Evolutionary conservation across 306 rosid genomes (phyloP), one percentile per base, ranked within the genome.

Genomic region (Citrullus mucosospermus): DNA sequence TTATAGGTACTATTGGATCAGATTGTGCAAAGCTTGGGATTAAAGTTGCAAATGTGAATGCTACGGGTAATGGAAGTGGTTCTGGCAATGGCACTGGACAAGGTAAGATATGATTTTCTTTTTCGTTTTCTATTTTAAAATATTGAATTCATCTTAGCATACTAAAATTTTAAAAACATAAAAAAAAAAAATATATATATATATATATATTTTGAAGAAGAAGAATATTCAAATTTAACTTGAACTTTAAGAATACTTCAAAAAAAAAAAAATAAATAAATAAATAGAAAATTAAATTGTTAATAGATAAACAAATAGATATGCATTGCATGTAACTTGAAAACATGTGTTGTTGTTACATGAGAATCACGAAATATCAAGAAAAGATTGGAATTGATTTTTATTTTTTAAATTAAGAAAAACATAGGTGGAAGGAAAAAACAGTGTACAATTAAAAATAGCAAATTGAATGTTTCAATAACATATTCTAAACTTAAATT

Each of bases 1-100:
- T 67, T 71, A 38, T 57, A 93, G 98, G 98, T 82, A 85, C 97
- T 11, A 85, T 91, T 76, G 88, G 92, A 76, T 81, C 97, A 2
- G 91, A 91, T 71, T 93, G 98, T 73, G 85, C 88, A 8, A 84
- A 34, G 55, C 93, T 93, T 20, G 98, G 98, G 78, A 91, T 93
- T 36, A 88, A 77, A 82, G 91, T 91, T 85, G 78, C 82, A 3
- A 53, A 88, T 69, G 79, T 90, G 59, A 88, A 83, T 30, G 0
- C 79, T 1, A 0, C 80, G 0, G 56, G 12, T 2, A 8, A 20
- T 28, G 82, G 75, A 2, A 60, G 25, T 20, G 32, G 38, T 4
- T 16, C n/a, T 53, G 79, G 51, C 2, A 76, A 7, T 1, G 78
- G 51, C 5, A 76, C 9, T 0, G 78, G 69, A 11, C 78, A 76